Evolutionary conservation across 805 yeast species (phyloP), one percentile per base, ranked within the genome.

Genomic region (Monosporozyma yasuniensis): DNA sequence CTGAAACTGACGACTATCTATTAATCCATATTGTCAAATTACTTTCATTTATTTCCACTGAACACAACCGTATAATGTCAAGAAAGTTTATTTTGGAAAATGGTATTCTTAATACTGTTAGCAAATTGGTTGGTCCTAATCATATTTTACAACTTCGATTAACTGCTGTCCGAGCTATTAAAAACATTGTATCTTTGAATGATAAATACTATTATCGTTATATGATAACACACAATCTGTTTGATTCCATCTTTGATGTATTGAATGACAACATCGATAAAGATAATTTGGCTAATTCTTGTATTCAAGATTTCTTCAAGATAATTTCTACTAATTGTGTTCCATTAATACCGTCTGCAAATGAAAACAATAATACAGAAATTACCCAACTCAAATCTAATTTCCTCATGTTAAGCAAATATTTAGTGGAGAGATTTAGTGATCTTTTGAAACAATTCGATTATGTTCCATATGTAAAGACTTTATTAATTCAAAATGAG

Each of bases 241-340:
- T 83, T 48, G 71, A 67, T 3, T 68, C 72, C 19, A 71, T 82
- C 32, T 73, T 86, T 50, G 60, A 64, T 1, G 69, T 79, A 46
- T 71, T 85, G 53, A 66, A 70, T 21, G 74, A 70, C 12, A 76
- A 79, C 9, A 69, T 74, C 6, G 66, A 71, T 28, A 66, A 67
- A 37, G 80, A 85, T 61, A 84, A 82, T 60, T 67, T 89, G 52
- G 75, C 84, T 2, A 84, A 80, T 59, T 88, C 96, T 0, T 77
- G 90, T 5, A 77, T 91, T 54, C 70, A 88, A 44, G 89, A 85
- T 61, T 70, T 90, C 21, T 68, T 82, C 32, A 84, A 79, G 56
- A 70, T 74, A 19, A 59, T 77, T 48, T 56, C 68, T 50, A 49
- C 52, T 5, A 54, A 57, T 25, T 56, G 60, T 48, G 23, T 52